Evolutionary conservation across 768 basidiomycete species (phyloP).

Genomic region (Lentinus tigrinus): DNA sequence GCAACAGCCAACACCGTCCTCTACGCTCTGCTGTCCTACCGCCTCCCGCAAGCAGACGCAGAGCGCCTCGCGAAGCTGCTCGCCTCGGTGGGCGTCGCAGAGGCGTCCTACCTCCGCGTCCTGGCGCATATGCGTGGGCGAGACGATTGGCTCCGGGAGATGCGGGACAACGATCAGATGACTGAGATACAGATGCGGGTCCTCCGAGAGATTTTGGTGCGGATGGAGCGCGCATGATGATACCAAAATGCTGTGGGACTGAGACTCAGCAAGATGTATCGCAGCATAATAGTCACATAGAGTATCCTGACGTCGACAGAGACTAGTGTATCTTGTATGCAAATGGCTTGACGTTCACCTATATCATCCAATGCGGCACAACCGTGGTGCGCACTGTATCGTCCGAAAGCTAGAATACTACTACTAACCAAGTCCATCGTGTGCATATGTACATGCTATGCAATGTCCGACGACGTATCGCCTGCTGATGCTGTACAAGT

Average conservation of each 20-base stretch:
- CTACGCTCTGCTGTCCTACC: not conserved
- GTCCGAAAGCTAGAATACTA: too few relatives aligned
- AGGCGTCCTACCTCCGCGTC: not conserved
- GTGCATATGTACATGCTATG: too few relatives aligned
- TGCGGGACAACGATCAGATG: not conserved
- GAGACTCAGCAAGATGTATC: not conserved
- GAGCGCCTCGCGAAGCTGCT: conserved; percentile 6
- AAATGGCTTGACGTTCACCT: too few relatives aligned
- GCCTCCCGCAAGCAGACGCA: not conserved
- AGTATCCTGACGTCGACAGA: too few relatives aligned
- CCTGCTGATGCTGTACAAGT: too few relatives aligned
- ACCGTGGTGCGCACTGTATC: too few relatives aligned
- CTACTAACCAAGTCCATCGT: too few relatives aligned
- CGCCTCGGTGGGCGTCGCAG: not conserved
- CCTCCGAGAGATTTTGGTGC: conserved; percentile 1
- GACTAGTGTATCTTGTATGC: too few relatives aligned
- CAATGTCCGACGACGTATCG: too few relatives aligned
- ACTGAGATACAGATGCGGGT: conserved; percentile 4
- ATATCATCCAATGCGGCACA: too few relatives aligned
- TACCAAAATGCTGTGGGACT: not conserved
- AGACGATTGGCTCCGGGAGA: conserved; percentile 4
- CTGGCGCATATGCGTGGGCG: not conserved
- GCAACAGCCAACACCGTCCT: not conserved
- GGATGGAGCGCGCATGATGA: not conserved
- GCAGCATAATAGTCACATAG: too few relatives aligned